Evolutionary conservation across 2,329 filamentous ascomycete species (phyloP), one percentile per base, ranked within the genome.

Genomic region (Cylindrodendrum hubeiense): DNA sequence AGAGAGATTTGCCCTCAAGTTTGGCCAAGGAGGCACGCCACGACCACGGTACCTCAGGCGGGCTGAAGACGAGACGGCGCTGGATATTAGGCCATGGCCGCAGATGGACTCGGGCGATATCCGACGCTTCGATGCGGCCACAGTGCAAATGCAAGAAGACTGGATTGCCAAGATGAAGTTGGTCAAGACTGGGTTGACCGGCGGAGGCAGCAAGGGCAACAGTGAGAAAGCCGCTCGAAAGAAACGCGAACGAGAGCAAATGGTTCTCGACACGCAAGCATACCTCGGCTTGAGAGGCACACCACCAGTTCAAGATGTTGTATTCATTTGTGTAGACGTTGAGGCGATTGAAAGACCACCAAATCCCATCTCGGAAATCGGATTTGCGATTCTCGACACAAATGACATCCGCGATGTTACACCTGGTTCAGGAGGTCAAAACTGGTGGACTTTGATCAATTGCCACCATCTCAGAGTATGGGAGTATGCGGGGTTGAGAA

Each of bases 311-410:
- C 43, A 62, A 8, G 67, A 76, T 22, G 70, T 75, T 5, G 84
- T 97, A 8, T 91, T 98, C 71, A 83, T 97, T 63, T 89, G 87
- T 67, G 84, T 98, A 47, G 96, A 99, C 72, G 83, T 96, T 33
- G 96, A 99, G 78, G 90, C 91, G 1, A 93, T 90, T 63, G 96
- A 99, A 77, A 80, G 81, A 22, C 83, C 87, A 47, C 87, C 89
- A 13, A 82, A 85, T 34, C 82, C 87, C 13, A 86, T 98, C 63
- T 97, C 95, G 0, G 96, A 99, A 78, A 85, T 99, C 41, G 96
- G 96, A 1, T 84, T 99, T 43, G 91, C 93, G 1, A 90, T 91
- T 3, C 83, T 98, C 0, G 94, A 98, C 76, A 94, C 92, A 1
- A 71, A 78, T 5, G 78, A 86, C 39, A 75, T 94, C 22, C 72